Conservation (phyloP, 257 asterid species). For the Anisodus tanguticus region DNA sequence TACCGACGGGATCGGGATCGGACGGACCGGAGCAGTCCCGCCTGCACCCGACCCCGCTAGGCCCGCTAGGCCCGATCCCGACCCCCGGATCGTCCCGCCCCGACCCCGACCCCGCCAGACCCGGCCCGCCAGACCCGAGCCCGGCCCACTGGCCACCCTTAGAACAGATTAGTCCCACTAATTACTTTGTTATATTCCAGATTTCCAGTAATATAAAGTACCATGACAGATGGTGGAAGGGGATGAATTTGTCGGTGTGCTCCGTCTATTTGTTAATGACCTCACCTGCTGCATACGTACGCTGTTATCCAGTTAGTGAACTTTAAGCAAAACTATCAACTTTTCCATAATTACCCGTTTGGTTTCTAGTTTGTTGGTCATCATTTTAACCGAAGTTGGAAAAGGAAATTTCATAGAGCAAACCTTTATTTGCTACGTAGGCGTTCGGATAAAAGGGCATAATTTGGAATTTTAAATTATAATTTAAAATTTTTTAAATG, state of each 20-base stretch:
- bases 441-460: too few species aligned
- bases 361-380: neutral
- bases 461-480: too few species aligned
- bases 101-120: too few species aligned
- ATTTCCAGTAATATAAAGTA: neutral
- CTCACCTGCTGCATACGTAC: too few species aligned
- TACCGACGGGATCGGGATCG: too few species aligned
- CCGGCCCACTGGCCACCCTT: too few species aligned
- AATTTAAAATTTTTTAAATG: too few species aligned
- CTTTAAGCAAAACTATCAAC: neutral
- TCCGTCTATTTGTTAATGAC: neutral
- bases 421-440: neutral
- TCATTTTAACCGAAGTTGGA: neutral
- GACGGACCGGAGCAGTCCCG: too few species aligned
- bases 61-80: too few species aligned
- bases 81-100: too few species aligned
- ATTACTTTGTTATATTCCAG: constrained; percentile 2
- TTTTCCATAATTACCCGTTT: neutral
- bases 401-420: neutral
- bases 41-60: too few species aligned
- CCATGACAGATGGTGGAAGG: neutral
- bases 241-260: constrained; percentile 16
- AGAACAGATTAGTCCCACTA: constrained; percentile 15
- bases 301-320: neutral
- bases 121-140: too few species aligned